These are phyloP conservation scores for Trametes versicolor DNA, from an alignment of 1,284 basidiomycete species.

Conservation along the genomic window DNA sequence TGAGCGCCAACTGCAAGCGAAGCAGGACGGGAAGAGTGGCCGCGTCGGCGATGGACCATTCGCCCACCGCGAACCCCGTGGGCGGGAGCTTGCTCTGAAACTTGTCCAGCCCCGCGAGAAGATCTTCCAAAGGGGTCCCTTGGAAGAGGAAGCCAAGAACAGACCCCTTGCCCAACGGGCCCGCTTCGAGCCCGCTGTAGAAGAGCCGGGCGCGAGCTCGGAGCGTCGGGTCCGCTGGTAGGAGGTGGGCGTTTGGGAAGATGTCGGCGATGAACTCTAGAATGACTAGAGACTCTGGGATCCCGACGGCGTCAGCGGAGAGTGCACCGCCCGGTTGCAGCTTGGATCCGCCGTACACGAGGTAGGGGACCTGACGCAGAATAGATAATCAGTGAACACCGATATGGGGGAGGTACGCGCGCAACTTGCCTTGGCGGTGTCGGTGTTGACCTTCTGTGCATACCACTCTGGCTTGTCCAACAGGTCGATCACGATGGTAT, in stretches of 20 bases:
- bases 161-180: constrained; percentile 50
- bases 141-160: constrained; percentile 41
- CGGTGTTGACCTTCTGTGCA: constrained; percentile 66
- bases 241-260: constrained; percentile 52
- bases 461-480: constrained; percentile 74
- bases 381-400: not conserved
- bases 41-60: constrained; percentile 63
- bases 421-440: constrained; percentile 55
- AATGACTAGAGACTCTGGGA: constrained; percentile 69
- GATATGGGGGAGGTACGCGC: constrained; percentile 15
- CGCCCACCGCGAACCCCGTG: constrained; percentile 45
- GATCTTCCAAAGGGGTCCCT: constrained; percentile 48
- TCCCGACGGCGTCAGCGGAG: constrained; percentile 62
- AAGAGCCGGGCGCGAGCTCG: constrained; percentile 69
- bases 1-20: constrained; percentile 39
- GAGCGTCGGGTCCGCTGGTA: constrained; percentile 61
- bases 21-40: constrained; percentile 52
- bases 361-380: constrained; percentile 54
- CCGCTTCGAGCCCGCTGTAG: constrained; percentile 58
- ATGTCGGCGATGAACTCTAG: constrained; percentile 71
- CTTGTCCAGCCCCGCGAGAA: constrained; percentile 46
- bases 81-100: constrained; percentile 47
- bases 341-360: constrained; percentile 66
- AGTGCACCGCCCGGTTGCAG: constrained; percentile 57
- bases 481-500: constrained; percentile 64